Percentiles rank a stretch among this genome's conserved stretches.
These are phyloP conservation scores for Dichotomocladium elegans DNA, from an alignment of 371 early-diverging fungal species.

Conservation along the genomic window DNA sequence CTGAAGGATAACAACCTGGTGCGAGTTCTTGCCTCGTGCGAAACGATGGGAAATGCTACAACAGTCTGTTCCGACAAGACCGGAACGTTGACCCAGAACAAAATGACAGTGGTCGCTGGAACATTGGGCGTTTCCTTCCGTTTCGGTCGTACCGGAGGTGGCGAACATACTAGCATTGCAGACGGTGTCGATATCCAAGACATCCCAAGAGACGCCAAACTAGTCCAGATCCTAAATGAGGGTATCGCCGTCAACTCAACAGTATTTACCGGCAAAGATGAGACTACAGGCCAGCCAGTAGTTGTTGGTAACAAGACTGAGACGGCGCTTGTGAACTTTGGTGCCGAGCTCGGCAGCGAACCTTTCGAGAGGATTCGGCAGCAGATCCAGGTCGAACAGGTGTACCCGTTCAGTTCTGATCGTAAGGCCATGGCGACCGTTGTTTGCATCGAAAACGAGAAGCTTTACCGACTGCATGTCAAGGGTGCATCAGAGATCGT, in stretches of 20 bases:
- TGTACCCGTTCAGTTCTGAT: slow-evolving; percentile 80
- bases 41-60: slow-evolving; percentile 93
- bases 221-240: slow-evolving; percentile 45
- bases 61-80: slow-evolving; percentile 92
- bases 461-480: slow-evolving; percentile 61
- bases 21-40: slow-evolving; percentile 86
- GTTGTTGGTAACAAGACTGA: slow-evolving; percentile 84
- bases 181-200: slow-evolving; percentile 43
- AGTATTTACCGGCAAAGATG: slow-evolving; percentile 65
- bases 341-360: slow-evolving; percentile 47
- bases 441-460: slow-evolving; percentile 40
- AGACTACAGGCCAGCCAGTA: slow-evolving; percentile 40
- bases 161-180: too few species aligned
- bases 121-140: slow-evolving; percentile 45
- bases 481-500: slow-evolving; percentile 92
- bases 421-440: slow-evolving; percentile 88
- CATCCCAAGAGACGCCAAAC: slow-evolving; percentile 14
- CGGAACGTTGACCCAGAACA: slow-evolving; percentile 87
- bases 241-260: slow-evolving; percentile 67
- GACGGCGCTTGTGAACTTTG: slow-evolving; percentile 72
- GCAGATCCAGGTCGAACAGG: slow-evolving; percentile 44
- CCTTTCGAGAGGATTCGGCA: slow-evolving; percentile 48
- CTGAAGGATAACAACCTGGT: slow-evolving; percentile 89
- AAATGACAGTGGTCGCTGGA: slow-evolving; percentile 83
- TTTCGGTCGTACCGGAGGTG: slow-evolving; percentile 41